These are phyloP conservation scores for Coemansia sp. DNA, from an alignment of 371 early-diverging fungal genomes.

Conservation along the genomic window DNA sequence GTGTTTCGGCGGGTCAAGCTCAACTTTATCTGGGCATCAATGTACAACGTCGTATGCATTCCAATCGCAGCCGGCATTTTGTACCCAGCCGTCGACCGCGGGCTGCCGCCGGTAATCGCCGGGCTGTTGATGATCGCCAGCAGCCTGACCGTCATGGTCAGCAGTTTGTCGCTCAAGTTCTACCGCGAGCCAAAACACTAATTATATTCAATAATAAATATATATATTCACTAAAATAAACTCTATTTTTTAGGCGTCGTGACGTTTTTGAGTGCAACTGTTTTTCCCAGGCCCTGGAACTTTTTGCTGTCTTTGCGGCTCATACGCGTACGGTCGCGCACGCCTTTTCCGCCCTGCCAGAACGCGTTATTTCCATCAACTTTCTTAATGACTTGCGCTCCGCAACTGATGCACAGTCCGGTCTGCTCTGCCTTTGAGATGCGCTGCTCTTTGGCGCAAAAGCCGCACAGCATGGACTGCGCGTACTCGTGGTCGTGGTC, in stretches of 20 bases:
- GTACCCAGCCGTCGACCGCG: constrained; percentile 71
- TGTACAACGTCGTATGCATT: constrained; percentile 84
- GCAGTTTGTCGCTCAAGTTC: constrained; percentile 75
- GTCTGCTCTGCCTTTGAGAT: constrained; percentile 56
- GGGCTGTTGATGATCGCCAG: constrained; percentile 91
- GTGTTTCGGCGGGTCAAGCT: constrained; percentile 77
- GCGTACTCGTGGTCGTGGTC: constrained; percentile 71
- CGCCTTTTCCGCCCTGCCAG: constrained; percentile 98
- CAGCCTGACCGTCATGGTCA: constrained; percentile 83
- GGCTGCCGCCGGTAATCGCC: constrained; percentile 85
- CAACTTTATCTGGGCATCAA: constrained; percentile 85
- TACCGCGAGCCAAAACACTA: constrained; percentile 48
- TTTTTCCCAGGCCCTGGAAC: constrained; percentile 49
- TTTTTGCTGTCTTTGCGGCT: constrained; percentile 67
- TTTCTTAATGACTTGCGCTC: constrained; percentile 64
- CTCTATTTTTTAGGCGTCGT: constrained; percentile 22
- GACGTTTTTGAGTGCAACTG: constrained; percentile 44
- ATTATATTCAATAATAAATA: neutral
- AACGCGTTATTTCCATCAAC: constrained; percentile 58
- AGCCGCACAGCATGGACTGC: constrained; percentile 87
- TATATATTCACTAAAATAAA: too few species aligned
- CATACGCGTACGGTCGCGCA: constrained; percentile 78
- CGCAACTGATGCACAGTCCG: constrained; percentile 65
- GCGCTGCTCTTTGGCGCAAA: constrained; percentile 84
- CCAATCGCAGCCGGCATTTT: constrained; percentile 91